Percentiles rank a stretch among this genome's conserved stretches.
Conservation (phyloP, 176 grass and related monocot genomes). For the Poa annua region DNA sequence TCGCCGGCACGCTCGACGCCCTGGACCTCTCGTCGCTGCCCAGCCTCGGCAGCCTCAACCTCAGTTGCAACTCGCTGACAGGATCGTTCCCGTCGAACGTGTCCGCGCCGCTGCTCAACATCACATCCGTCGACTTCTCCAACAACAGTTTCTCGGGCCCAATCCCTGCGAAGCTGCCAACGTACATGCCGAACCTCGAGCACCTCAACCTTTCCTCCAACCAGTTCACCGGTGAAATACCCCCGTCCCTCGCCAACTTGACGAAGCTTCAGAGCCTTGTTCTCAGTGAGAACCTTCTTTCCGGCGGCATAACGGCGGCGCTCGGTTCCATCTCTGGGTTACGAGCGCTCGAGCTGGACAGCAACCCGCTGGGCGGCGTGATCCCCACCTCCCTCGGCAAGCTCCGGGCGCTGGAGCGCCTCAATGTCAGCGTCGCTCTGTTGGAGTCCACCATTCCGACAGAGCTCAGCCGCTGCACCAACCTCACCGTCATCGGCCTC, state of each 20-base stretch:
- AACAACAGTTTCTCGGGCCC: constrained; percentile 53
- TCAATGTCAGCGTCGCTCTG: constrained; percentile 48
- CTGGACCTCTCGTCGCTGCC: constrained; percentile 59
- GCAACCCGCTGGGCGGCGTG: constrained; percentile 57
- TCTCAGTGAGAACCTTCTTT: constrained; percentile 49
- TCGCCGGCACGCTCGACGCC: constrained; percentile 61
- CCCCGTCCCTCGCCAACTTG: constrained; percentile 46
- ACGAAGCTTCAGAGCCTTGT: constrained; percentile 48
- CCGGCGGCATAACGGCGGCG: constrained; percentile 54
- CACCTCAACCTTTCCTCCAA: constrained; percentile 58
- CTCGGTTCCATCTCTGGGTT: constrained; percentile 54
- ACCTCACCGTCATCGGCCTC: constrained; percentile 57
- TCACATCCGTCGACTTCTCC: constrained; percentile 65
- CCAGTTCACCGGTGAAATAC: constrained; percentile 49
- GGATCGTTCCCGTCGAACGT: constrained; percentile 52
- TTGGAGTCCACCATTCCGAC: constrained; percentile 61
- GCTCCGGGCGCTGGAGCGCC: constrained; percentile 51
- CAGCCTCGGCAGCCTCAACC: constrained; percentile 57
- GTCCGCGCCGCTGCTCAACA: constrained; percentile 49
- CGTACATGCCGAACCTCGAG: constrained; percentile 45
- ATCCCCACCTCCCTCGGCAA: constrained; percentile 63
- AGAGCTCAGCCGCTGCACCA: constrained; percentile 60
- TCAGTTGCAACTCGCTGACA: constrained; percentile 62
- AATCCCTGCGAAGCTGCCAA: constrained; percentile 43
- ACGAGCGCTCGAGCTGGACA: constrained; percentile 49